Conservation (phyloP, 179 eudicot species). For the Amaranthus tricolor region DNA sequence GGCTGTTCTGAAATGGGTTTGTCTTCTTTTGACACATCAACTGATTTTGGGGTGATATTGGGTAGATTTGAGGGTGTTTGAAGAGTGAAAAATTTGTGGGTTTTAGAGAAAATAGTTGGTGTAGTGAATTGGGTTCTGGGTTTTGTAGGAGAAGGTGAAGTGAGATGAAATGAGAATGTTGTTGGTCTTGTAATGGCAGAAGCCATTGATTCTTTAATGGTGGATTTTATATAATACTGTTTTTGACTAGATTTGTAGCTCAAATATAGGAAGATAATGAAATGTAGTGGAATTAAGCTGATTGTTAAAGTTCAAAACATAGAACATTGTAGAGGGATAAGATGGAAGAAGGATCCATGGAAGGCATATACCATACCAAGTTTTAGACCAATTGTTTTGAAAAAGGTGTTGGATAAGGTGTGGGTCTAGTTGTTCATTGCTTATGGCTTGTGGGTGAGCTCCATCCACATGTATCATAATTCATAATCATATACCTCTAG, state of each 20-base stretch:
- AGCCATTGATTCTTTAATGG: conserved; percentile 28
- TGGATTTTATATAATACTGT: neutral
- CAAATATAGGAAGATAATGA: neutral
- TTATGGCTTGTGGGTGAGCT: conserved; percentile 15
- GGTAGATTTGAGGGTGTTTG: conserved; percentile 25
- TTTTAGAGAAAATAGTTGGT: conserved; percentile 10
- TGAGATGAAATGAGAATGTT: conserved; percentile 37
- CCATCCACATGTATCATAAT: conserved; percentile 13
- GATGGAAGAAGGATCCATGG: conserved; percentile 27
- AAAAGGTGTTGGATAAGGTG: conserved; percentile 31
- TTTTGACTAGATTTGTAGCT: neutral
- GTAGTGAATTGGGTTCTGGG: conserved; percentile 33
- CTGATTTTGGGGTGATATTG: conserved; percentile 37
- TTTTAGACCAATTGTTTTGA: conserved; percentile 29
- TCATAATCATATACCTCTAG: too few species aligned
- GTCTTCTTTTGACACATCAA: conserved; percentile 87
- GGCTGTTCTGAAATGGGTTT: conserved; percentile 51
- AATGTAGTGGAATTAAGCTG: neutral
- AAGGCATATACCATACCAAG: conserved; percentile 38
- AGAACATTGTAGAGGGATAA: conserved; percentile 14
- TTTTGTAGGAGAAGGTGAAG: conserved; percentile 36
- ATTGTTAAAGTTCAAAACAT: neutral
- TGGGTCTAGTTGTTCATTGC: conserved; percentile 10
- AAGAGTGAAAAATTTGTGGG: conserved; percentile 19
- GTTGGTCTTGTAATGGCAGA: conserved; percentile 45